A percentile compares a stretch with the other conserved stretches of the same genome.
Evolutionary conservation across 2,329 filamentous ascomycete genomes (phyloP).

Genomic region (Botrytis pseudocinerea): DNA sequence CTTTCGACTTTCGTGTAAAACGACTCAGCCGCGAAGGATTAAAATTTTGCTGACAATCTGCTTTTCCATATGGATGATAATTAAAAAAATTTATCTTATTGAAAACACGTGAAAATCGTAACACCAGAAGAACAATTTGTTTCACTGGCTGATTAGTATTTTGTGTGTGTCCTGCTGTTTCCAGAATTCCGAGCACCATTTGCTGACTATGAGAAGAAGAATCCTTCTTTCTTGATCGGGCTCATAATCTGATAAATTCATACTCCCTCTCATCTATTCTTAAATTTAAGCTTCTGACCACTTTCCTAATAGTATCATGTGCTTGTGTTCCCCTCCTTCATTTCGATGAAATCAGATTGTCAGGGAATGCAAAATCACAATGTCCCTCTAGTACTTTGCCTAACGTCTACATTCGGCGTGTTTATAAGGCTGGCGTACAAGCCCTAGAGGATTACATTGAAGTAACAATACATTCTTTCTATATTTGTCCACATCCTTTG

Average conservation of each 20-base stretch:
- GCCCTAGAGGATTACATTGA: background rate
- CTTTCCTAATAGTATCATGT: background rate
- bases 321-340: background rate
- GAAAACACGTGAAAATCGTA: background rate
- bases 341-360: background rate
- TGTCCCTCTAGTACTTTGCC: background rate
- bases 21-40: conserved; percentile 23
- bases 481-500: background rate
- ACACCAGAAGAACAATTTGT: background rate
- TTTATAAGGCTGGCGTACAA: background rate
- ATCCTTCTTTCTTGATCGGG: background rate
- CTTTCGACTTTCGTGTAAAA: conserved; percentile 1
- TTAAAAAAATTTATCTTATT: background rate
- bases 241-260: background rate
- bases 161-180: background rate
- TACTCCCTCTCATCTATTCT: conserved; percentile 1
- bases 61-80: background rate
- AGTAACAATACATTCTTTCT: background rate
- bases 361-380: background rate
- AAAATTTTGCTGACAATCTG: background rate
- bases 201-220: conserved; percentile 8
- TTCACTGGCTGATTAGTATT: background rate
- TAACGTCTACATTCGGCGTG: background rate
- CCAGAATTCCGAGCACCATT: background rate
- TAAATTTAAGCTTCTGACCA: conserved; percentile 2